Base-by-base conservation (phyloP, 2,329 filamentous ascomycete genomes). In the Pseudogymnoascus sp. region DNA sequence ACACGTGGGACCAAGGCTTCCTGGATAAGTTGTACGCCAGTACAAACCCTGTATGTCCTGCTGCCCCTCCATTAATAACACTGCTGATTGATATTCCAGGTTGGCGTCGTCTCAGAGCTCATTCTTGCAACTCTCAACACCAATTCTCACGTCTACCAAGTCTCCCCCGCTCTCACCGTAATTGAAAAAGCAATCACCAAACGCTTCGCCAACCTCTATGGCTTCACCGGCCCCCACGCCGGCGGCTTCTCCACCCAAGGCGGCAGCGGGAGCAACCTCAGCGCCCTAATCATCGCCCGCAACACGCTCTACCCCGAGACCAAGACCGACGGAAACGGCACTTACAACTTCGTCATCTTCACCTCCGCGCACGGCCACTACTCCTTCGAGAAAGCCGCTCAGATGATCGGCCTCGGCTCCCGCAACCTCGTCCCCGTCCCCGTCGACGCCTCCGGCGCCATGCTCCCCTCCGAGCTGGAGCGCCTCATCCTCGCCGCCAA, bases 1-100 rank as follows among this genome's bases (percentile, higher is more conserved):
- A 99, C 76, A 97, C 93, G n/a, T 97, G 92, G 90, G 90, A 96
- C 71, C 92, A 96, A 75, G 93, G 93, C 9, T 99, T 97, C 75
- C 77, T 97, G 71, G 92, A 97, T 76, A 97, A 99, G 77, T 80
- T 97, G 16, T 97, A 97, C 75, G 85, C 89, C n/a, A 88, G 88
- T 66, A 95, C 91, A 39, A 94, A 94, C 71, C 88, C 93, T 42
- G 87, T 88, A 71, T 64, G 82, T 75, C 33, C 19, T 14, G 22
- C 11, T 4, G 49, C 62, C 64, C 28, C 19, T 61, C 62, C 6
- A 9, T 14, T n/a, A 25, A 7, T 35, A 7, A 33, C 11, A 12
- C 8, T 11, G 22, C 30, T 49, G 4, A 62, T 16, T 45, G 14
- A 55, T 52, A 60, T 35, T 4, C 52, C 63, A 87, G 84, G 88